Evolutionary conservation across 2,329 filamentous ascomycete genomes (phyloP).

Genomic region (Chaetomium olivaceum): DNA sequence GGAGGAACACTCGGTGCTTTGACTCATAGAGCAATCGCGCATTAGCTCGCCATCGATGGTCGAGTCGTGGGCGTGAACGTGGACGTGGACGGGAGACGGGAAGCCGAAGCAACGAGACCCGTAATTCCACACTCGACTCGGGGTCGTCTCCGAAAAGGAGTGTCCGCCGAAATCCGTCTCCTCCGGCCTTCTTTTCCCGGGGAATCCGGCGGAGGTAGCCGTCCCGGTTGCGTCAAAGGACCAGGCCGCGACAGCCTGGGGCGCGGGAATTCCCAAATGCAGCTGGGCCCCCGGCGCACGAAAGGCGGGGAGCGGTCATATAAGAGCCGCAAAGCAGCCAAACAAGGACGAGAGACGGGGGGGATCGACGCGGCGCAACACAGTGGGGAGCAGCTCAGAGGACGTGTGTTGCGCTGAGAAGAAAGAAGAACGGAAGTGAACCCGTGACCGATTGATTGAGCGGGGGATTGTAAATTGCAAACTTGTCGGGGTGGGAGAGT

Average conservation of each 20-base stretch:
- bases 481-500: conserved; percentile 23
- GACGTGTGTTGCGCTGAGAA: conserved; percentile 16
- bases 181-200: conserved; percentile 4
- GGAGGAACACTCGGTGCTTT: conserved; percentile 35
- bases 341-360: conserved; percentile 19
- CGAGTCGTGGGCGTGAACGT: no score
- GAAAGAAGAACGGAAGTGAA: conserved; percentile 27
- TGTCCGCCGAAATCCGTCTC: background rate
- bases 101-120: conserved; percentile 2
- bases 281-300: conserved; percentile 16
- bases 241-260: conserved; percentile 13
- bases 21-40: conserved; percentile 32
- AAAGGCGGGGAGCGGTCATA: conserved; percentile 26
- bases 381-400: conserved; percentile 21
- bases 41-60: conserved; percentile 39
- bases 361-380: conserved; percentile 18
- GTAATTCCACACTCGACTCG: conserved; percentile 2
- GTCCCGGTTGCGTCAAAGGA: conserved; percentile 18
- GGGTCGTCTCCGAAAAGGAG: background rate
- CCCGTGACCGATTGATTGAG: conserved; percentile 34
- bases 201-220: conserved; percentile 12
- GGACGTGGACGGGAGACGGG: conserved; percentile 7
- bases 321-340: conserved; percentile 34
- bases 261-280: conserved; percentile 27
- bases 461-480: conserved; percentile 33